phyloP scores from a whole-genome alignment of 108 stramenopile species.

The Skeletonema menzelii region DNA sequence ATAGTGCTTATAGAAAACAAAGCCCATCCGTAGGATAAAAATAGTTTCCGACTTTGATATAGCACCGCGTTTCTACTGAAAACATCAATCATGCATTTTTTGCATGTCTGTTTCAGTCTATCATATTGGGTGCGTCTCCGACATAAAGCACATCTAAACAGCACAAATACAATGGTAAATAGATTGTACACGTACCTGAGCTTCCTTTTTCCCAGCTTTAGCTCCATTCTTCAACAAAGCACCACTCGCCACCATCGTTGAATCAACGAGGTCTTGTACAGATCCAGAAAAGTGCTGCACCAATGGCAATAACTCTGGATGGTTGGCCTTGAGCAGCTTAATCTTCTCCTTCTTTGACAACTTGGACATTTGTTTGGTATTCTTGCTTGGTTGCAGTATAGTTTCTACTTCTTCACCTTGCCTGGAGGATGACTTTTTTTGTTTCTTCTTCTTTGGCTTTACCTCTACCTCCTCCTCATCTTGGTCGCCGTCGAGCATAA shows the following conservation, averaged over 20 bases:
- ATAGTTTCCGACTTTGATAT: constrained; percentile 54
- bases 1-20: constrained; percentile 34
- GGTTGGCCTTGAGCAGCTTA: constrained; percentile 61
- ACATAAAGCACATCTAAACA: neutral
- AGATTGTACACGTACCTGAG: constrained; percentile 56
- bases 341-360: constrained; percentile 59
- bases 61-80: constrained; percentile 81
- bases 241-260: constrained; percentile 50
- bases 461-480: constrained; percentile 21
- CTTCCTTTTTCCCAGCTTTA: constrained; percentile 44
- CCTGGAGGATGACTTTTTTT: neutral
- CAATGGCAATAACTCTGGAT: constrained; percentile 78
- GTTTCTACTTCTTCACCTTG: neutral
- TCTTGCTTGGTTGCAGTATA: constrained; percentile 9
- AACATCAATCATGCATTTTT: constrained; percentile 50
- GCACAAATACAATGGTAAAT: neutral
- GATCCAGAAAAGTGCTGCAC: constrained; percentile 61
- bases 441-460: constrained; percentile 27
- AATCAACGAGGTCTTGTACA: constrained; percentile 48
- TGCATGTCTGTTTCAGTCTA: constrained; percentile 64
- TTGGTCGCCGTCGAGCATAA: constrained; percentile 54
- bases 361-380: constrained; percentile 46
- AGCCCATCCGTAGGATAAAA: constrained; percentile 72
- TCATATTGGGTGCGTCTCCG: constrained; percentile 71
- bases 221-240: constrained; percentile 48